Base-by-base conservation (phyloP, 2,329 filamentous ascomycete species). In the Cercospora beticola region DNA sequence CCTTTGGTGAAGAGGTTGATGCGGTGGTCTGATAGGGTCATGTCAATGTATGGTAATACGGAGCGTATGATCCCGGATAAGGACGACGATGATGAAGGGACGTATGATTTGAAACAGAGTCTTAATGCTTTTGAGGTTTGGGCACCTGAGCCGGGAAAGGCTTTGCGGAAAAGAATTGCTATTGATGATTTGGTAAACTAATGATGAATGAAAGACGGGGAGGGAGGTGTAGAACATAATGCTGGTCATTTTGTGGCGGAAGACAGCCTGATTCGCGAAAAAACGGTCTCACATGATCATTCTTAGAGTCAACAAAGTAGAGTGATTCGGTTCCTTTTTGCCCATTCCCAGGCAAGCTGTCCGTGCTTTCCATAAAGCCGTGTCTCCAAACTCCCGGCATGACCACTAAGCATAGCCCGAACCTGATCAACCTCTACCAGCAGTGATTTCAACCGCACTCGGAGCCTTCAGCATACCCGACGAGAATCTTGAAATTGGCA, bases 1-100 rank as follows among this genome's bases (percentile, higher is more conserved):
- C 72, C 74, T 23, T 68, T 79, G 28, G 75, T 78, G 18, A 78
- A 77, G 68, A 70, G 75, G 30, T 65, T 77, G 18, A 79, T 79
- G 77, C 70, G 76, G 16, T 77, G 74, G 76, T 65, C 74, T 3
- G 77, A 78, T 66, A 66, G 68, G 28, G 73, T 78, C 46, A 78
- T 78, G 76, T 69, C 76, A 3, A 75, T 77, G 21, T 74, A 76
- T 36, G 73, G 72, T 18, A 73, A 72, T 12, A 78, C 76, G 7
- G 70, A 71, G 21, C 71, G 74, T 9, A 69, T 78, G 33, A 58
- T 78, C 16, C 73, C 74, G 26, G 76, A 78, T 46, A 73, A 74
- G 18, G 74, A 73, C 14, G 46, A 62, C n/a, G 66, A 68, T 21
- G 63, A 69, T 21, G 71, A 72, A 36, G 56, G 30, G 12, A 33